Conservation (phyloP, 192 early-diverging fungal species). For the Irineochytrium annulatum region DNA sequence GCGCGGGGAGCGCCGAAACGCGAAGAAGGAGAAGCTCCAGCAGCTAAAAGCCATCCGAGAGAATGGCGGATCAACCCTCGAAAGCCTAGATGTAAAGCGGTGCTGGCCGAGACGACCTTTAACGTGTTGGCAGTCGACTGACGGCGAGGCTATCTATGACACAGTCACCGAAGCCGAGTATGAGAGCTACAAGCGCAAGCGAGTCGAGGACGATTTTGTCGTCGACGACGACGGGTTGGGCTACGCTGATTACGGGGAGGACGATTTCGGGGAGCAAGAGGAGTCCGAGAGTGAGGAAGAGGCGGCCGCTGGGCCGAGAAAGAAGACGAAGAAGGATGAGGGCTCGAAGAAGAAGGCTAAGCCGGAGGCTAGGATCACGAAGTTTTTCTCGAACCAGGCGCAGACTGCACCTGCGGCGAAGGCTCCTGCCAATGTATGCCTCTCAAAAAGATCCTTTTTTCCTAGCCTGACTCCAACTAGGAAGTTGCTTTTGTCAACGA, state of each 20-base stretch:
- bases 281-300: conserved; percentile 41
- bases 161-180: conserved; percentile 28
- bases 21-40: too few relatives aligned
- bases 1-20: too few relatives aligned
- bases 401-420: conserved; percentile 20
- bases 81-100: too few relatives aligned
- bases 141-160: conserved; percentile 23
- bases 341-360: conserved; percentile 14
- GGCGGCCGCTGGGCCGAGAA: conserved; percentile 22
- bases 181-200: conserved; percentile 15
- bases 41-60: too few relatives aligned
- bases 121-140: too few relatives aligned
- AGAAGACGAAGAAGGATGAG: conserved; percentile 25
- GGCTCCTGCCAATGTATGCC: conserved; percentile 1
- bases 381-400: conserved; percentile 37
- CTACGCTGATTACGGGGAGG: conserved; percentile 56
- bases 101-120: too few relatives aligned
- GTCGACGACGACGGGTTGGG: conserved; percentile 65
- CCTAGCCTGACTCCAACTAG: conserved; percentile 8
- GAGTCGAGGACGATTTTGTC: conserved; percentile 30
- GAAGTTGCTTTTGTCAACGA: conserved; percentile 23
- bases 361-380: conserved; percentile 31
- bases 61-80: too few relatives aligned
- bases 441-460: neutral
- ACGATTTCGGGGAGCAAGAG: conserved; percentile 49